phyloP scores from a whole-genome alignment of 257 asterid genomes.

The Petrea volubilis region DNA sequence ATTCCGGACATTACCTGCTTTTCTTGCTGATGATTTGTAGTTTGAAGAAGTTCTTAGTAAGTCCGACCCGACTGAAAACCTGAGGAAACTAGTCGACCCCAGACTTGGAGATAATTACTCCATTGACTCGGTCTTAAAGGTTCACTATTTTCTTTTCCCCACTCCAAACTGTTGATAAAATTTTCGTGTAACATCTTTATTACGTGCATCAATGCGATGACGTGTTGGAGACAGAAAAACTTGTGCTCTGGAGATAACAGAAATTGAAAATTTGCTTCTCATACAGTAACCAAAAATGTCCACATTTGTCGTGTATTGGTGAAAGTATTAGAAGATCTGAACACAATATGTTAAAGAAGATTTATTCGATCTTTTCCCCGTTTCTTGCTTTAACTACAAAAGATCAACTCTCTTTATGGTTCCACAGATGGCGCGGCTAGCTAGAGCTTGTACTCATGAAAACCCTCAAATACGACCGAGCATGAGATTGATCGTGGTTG shows the following conservation, averaged over 20 bases:
- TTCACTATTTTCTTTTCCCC: background rate
- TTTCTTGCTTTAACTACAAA: background rate
- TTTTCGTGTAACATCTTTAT: no score
- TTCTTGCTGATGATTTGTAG: constrained; percentile 35
- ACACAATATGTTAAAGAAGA: background rate
- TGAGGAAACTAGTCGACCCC: constrained; percentile 66
- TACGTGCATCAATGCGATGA: no score
- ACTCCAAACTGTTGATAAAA: no score
- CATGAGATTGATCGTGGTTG: constrained; percentile 90
- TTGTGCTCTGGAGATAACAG: no score
- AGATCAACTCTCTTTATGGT: background rate
- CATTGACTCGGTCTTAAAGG: constrained; percentile 75
- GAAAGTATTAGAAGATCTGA: background rate
- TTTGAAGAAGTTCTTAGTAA: constrained; percentile 77
- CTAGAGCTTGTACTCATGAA: constrained; percentile 86
- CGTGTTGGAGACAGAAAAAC: no score
- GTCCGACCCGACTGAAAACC: constrained; percentile 55
- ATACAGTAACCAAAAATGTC: no score
- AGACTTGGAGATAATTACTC: constrained; percentile 74
- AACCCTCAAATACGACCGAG: constrained; percentile 82
- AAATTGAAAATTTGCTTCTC: no score
- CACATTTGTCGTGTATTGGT: background rate
- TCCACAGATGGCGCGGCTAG: constrained; percentile 77
- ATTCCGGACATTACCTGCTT: background rate
- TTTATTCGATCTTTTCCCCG: background rate